These are phyloP conservation scores for Apiospora saccharicola DNA, from an alignment of 2,329 filamentous ascomycete genomes.

Conservation along the genomic window DNA sequence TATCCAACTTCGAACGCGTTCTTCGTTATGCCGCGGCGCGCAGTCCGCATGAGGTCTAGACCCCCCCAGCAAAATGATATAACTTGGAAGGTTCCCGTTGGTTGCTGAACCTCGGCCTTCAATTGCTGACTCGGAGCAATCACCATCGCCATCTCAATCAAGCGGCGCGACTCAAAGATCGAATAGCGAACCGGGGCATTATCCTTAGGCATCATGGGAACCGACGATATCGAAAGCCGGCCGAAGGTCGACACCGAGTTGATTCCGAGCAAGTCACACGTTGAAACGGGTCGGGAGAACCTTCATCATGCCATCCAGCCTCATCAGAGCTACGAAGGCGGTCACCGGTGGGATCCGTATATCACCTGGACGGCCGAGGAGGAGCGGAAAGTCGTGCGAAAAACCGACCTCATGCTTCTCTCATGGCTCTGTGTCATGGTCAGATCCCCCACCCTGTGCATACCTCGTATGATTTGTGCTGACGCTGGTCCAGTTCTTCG, in stretches of 20 bases:
- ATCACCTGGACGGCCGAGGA: constrained; percentile 62
- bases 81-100: background rate
- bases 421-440: constrained; percentile 56
- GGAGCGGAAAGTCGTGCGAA: constrained; percentile 62
- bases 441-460: constrained; percentile 48
- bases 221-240: constrained; percentile 26
- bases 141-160: background rate
- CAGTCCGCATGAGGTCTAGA: background rate
- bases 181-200: background rate
- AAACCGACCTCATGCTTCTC: constrained; percentile 54
- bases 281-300: constrained; percentile 48
- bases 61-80: background rate
- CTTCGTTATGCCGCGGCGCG: background rate
- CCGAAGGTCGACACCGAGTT: constrained; percentile 21
- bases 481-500: constrained; percentile 48
- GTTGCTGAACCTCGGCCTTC: background rate
- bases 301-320: constrained; percentile 43
- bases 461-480: constrained; percentile 49
- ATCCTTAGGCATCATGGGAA: constrained; percentile 25
- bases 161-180: background rate
- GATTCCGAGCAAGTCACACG: constrained; percentile 24
- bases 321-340: constrained; percentile 48
- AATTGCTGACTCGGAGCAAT: background rate
- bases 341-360: constrained; percentile 50
- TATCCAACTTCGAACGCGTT: background rate